phyloP scores from a whole-genome alignment of 2,329 filamentous ascomycete species.

The Monosporascus sp. region DNA sequence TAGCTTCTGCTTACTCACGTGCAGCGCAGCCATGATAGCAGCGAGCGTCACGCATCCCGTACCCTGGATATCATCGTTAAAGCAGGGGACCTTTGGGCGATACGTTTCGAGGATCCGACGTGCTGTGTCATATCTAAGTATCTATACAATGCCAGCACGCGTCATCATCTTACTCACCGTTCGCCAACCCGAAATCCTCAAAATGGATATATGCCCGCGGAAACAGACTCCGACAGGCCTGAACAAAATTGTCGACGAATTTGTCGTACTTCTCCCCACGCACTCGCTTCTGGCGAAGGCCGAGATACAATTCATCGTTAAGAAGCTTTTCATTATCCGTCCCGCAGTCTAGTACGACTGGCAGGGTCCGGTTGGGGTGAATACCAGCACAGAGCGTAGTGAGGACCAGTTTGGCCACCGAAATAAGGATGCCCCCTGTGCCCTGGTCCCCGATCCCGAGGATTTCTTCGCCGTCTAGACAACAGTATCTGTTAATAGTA shows the following conservation, averaged over 20 bases:
- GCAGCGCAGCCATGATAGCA: constrained; percentile 70
- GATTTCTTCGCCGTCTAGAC: constrained; percentile 59
- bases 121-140: constrained; percentile 10
- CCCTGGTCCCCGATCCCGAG: constrained; percentile 88
- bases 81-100: constrained; percentile 68
- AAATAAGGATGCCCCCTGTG: constrained; percentile 78
- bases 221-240: constrained; percentile 60
- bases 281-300: constrained; percentile 60
- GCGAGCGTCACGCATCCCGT: constrained; percentile 84
- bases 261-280: constrained; percentile 68
- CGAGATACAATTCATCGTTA: constrained; percentile 73
- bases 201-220: constrained; percentile 84
- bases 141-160: neutral
- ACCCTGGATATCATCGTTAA: constrained; percentile 89
- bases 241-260: constrained; percentile 71
- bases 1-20: constrained; percentile 62
- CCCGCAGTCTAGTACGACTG: constrained; percentile 80
- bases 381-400: constrained; percentile 85
- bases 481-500: neutral
- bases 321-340: constrained; percentile 74
- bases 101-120: constrained; percentile 72
- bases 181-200: constrained; percentile 77
- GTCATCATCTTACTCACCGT: constrained; percentile 40
- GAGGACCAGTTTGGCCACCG: constrained; percentile 74
- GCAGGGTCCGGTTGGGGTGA: constrained; percentile 70